These are phyloP conservation scores for Paraphaeosphaeria sporulosa DNA, from an alignment of 2,329 filamentous ascomycete species.

Conservation along the genomic window DNA sequence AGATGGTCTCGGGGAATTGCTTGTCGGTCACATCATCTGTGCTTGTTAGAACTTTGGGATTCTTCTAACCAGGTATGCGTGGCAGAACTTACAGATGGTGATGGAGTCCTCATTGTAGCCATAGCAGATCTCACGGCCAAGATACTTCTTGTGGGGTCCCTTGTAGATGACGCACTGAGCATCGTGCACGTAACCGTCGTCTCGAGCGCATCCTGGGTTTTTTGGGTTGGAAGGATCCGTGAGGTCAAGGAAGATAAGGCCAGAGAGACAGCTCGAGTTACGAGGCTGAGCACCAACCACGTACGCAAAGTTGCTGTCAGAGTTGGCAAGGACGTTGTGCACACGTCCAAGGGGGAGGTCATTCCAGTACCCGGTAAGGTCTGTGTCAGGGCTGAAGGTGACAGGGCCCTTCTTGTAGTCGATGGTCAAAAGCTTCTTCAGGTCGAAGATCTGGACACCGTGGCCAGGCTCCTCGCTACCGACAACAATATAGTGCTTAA, in stretches of 20 bases:
- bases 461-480: slow-evolving; percentile 57
- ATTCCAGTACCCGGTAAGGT: slow-evolving; percentile 37
- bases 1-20: slow-evolving; percentile 64
- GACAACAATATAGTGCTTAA: slow-evolving; percentile 55
- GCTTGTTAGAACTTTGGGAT: slow-evolving; percentile 27
- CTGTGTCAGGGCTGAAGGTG: slow-evolving; percentile 38
- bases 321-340: slow-evolving; percentile 49
- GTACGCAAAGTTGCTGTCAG: slow-evolving; percentile 43
- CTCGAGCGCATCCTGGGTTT: slow-evolving; percentile 60
- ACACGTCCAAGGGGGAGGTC: slow-evolving; percentile 45
- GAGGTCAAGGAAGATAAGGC: slow-evolving; percentile 67
- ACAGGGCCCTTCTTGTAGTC: slow-evolving; percentile 40
- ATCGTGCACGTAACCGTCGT: slow-evolving; percentile 68
- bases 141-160: slow-evolving; percentile 59
- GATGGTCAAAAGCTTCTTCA: slow-evolving; percentile 54
- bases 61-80: slow-evolving; percentile 38
- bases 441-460: slow-evolving; percentile 65
- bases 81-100: slow-evolving; percentile 55
- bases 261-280: slow-evolving; percentile 55
- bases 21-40: slow-evolving; percentile 60
- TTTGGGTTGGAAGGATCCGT: slow-evolving; percentile 61
- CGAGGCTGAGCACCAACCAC: slow-evolving; percentile 44
- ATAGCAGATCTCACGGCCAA: slow-evolving; percentile 62
- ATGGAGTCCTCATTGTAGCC: slow-evolving; percentile 63
- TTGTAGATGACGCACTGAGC: slow-evolving; percentile 66